Evolutionary conservation across 768 basidiomycete species (phyloP).

Genomic region (Pholiota molesta): DNA sequence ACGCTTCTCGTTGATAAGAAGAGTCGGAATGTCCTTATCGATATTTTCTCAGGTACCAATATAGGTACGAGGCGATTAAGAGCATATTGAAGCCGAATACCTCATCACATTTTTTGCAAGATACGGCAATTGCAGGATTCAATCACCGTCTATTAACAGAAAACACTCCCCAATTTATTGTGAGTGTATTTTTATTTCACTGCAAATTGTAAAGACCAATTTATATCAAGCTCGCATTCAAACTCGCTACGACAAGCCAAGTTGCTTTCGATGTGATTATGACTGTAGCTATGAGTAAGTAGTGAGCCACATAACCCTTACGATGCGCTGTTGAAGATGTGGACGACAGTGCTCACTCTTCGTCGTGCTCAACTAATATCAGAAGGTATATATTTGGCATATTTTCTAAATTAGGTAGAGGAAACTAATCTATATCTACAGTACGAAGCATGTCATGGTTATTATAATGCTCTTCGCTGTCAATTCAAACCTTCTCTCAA

Average conservation of each 20-base stretch:
- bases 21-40: too few species aligned
- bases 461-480: slow-evolving; percentile 12
- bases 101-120: background rate
- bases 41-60: background rate
- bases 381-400: slow-evolving; percentile 8
- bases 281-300: slow-evolving; percentile 16
- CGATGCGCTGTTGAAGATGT: background rate
- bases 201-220: background rate
- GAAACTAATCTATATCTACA: background rate
- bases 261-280: slow-evolving; percentile 17
- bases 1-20: background rate
- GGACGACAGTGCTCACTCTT: slow-evolving; percentile 5
- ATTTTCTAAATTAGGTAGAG: background rate
- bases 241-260: slow-evolving; percentile 15
- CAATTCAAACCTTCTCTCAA: slow-evolving; percentile 15
- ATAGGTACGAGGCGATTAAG: background rate
- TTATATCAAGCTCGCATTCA: slow-evolving; percentile 15
- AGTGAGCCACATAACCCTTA: background rate
- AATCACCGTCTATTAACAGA: slow-evolving; percentile 14
- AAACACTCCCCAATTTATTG: slow-evolving; percentile 16
- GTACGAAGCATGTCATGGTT: slow-evolving; percentile 13
- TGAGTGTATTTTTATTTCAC: background rate
- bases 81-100: background rate
- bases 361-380: slow-evolving; percentile 9
- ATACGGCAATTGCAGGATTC: slow-evolving; percentile 17